Evolutionary conservation across 1,284 basidiomycete genomes (phyloP), one percentile per base, ranked within the genome.

Genomic region (Fomitopsis palustris): DNA sequence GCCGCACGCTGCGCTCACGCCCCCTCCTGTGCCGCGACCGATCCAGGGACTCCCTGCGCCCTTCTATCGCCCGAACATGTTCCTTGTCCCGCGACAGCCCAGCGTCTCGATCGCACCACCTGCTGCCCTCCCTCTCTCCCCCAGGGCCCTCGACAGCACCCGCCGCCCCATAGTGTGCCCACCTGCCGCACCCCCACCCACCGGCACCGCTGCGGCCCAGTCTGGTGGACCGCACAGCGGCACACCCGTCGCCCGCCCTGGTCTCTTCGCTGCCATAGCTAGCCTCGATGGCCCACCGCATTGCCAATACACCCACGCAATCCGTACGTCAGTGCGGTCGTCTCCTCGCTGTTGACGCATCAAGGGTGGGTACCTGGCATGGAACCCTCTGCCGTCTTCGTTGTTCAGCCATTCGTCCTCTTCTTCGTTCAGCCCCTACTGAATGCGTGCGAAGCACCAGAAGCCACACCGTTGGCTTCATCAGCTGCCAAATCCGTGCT

Each of bases 71-170:
- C 33, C 49, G 49, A 51, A 19, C 29, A 19, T 35, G 49, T 37
- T 52, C 49, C 49, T 52, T 35, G 49, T 9, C 49, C 49, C 49
- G 33, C 33, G 49, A 35, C 49, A 35, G 29, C 45, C 31, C 49
- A 52, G 49, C 49, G 49, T 52, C 49, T 52, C 49, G 31, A 52
- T 52, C n/a, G n/a, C n/a, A 47, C 25, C 45, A 47, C 45, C 45
- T 17, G 45, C 45, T 12, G 19, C 25, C 12, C 42, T 16, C 8
- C 27, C 23, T 21, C 45, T 47, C 45, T 14, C 27, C 25, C 10
- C 16, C 6, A 27, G 7, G 45, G 43, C 16, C 45, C 45, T 16
- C 10, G 23, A 47, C 45, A 47, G 45, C 45, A 29, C 29, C 45
- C 23, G 45, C 23, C 25, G 25, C 45, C 45, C 3, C 25, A 47